A percentile compares a stretch with the other conserved stretches of the same genome.
phyloP scores from a whole-genome alignment of 225 moss, liverwort and hornwort genomes.

The Pseudoscleropodium purum region DNA sequence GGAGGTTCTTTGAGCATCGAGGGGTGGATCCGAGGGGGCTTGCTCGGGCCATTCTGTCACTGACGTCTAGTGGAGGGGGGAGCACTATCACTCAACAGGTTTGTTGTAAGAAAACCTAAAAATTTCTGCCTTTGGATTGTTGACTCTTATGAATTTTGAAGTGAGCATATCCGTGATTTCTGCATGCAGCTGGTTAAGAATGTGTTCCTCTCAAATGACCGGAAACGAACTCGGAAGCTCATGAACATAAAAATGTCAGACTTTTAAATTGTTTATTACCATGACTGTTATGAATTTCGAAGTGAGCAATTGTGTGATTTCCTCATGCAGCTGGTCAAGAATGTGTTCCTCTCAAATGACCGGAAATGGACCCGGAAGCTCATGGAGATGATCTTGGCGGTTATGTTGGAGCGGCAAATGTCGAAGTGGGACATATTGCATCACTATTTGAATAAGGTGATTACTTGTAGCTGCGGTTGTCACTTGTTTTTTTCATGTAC shows the following conservation, averaged over 20 bases:
- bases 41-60: slow-evolving; percentile 65
- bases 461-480: not conserved
- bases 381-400: slow-evolving; percentile 78
- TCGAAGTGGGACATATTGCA: slow-evolving; percentile 95
- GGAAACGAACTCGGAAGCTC: slow-evolving; percentile 76
- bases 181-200: slow-evolving; percentile 67
- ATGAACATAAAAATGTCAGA: slow-evolving; percentile 30
- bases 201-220: slow-evolving; percentile 53
- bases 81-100: slow-evolving; percentile 98
- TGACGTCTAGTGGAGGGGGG: slow-evolving; percentile 78
- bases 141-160: not conserved
- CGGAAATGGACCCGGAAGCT: slow-evolving; percentile 94
- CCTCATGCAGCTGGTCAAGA: slow-evolving; percentile 69
- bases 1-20: slow-evolving; percentile 88
- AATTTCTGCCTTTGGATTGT: not conserved
- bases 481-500: not conserved
- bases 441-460: slow-evolving; percentile 86
- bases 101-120: not conserved
- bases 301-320: not conserved
- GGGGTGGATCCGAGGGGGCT: slow-evolving; percentile 84
- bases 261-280: not conserved
- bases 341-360: slow-evolving; percentile 68
- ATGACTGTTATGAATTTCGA: not conserved
- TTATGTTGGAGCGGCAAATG: slow-evolving; percentile 76
- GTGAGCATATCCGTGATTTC: not conserved